A percentile compares a stretch with the other conserved stretches of the same genome.
Conservation (phyloP, 345 rosid genomes). For the Dipteronia dyeriana region DNA sequence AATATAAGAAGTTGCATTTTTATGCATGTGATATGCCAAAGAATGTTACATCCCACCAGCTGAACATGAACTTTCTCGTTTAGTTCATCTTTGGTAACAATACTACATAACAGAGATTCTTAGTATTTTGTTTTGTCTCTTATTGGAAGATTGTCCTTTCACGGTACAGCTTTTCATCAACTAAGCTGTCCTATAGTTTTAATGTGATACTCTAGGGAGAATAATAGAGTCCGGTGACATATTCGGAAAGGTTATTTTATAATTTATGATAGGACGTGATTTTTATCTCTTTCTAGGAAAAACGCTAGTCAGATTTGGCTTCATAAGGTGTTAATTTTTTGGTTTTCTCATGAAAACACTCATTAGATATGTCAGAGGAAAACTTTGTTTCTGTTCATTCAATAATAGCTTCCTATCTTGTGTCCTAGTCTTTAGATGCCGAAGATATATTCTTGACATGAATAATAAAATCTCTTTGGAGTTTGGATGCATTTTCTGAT, state of each 20-base stretch:
- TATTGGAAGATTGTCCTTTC: too few relatives aligned
- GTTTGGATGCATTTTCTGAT: constrained; percentile 4
- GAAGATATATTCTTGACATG: background rate
- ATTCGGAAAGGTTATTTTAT: background rate
- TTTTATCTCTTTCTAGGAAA: background rate
- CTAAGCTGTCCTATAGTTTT: background rate
- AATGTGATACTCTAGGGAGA: background rate
- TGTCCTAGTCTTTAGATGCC: too few relatives aligned
- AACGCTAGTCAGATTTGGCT: background rate
- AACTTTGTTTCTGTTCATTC: background rate
- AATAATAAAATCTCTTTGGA: too few relatives aligned
- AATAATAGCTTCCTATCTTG: background rate
- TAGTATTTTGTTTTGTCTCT: too few relatives aligned
- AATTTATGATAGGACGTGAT: background rate
- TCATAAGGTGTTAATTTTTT: background rate
- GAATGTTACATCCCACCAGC: too few relatives aligned
- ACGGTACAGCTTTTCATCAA: too few relatives aligned
- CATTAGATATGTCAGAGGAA: background rate
- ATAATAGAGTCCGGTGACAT: background rate
- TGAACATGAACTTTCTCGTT: background rate
- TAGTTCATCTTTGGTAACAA: background rate
- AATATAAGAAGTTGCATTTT: too few relatives aligned
- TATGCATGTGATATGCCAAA: too few relatives aligned
- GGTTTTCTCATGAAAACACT: background rate
- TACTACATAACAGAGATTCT: too few relatives aligned